A percentile compares a stretch with the other conserved stretches of the same genome.
Conservation (phyloP, 2,329 filamentous ascomycete genomes). For the Zalaria sp. region DNA sequence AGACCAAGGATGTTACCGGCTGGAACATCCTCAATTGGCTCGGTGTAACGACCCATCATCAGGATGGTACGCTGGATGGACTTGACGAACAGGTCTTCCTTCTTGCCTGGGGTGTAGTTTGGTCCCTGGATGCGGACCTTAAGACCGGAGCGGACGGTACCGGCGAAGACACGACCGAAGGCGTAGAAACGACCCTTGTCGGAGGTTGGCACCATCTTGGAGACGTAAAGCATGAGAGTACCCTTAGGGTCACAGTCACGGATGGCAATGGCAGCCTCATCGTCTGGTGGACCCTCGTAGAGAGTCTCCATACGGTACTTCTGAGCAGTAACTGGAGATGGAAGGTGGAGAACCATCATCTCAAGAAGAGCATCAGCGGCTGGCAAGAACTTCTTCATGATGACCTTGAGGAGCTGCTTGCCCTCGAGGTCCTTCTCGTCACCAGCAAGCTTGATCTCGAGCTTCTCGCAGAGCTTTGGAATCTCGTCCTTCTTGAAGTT, state of each 20-base stretch:
- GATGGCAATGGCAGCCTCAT: constrained; percentile 89
- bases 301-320: constrained; percentile 96
- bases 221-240: constrained; percentile 99
- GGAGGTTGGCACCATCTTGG: constrained; percentile 99
- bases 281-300: constrained; percentile 93
- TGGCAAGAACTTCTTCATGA: constrained; percentile 98
- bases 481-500: constrained; percentile 98
- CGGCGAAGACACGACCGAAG: constrained; percentile 99
- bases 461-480: constrained; percentile 71
- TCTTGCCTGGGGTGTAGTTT: constrained; percentile 96
- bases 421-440: constrained; percentile 91
- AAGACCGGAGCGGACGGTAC: constrained; percentile 92
- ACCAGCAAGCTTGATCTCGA: constrained; percentile 74
- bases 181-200: constrained; percentile 99
- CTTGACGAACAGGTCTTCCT: constrained; percentile 99
- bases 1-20: constrained; percentile 99
- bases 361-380: constrained; percentile 95
- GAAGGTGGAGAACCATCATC: constrained; percentile 99
- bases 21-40: constrained; percentile 97
- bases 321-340: constrained; percentile 90
- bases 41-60: constrained; percentile 99
- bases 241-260: constrained; percentile 96
- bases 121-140: constrained; percentile 99
- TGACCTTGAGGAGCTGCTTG: constrained; percentile 93
- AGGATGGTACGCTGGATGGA: constrained; percentile 98